A percentile compares a stretch with the other conserved stretches of the same genome.
phyloP scores from a whole-genome alignment of 768 basidiomycete genomes.

The Mycena rebaudengoi region DNA sequence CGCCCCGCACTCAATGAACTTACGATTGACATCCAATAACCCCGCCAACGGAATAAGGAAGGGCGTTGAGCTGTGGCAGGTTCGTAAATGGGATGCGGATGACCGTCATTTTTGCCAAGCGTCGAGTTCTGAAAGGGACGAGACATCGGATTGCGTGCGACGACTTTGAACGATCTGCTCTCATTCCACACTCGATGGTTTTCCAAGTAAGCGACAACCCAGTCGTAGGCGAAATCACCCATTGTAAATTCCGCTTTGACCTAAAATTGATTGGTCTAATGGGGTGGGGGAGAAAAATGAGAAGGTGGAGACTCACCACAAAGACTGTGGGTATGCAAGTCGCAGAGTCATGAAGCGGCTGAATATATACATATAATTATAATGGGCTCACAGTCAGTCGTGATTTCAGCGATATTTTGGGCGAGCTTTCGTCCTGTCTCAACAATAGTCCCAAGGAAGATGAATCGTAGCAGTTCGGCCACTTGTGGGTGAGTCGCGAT shows the following conservation, averaged over 20 bases:
- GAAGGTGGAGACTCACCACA: not conserved
- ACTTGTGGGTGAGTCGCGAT: constrained; percentile 3
- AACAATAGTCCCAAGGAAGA: constrained; percentile 11
- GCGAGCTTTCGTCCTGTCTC: constrained; percentile 2
- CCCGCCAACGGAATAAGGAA: constrained; percentile 17
- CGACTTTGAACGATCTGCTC: constrained; percentile 22
- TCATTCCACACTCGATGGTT: constrained; percentile 20
- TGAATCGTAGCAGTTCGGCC: constrained; percentile 8
- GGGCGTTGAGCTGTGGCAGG: constrained; percentile 14
- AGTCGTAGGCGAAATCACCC: constrained; percentile 18
- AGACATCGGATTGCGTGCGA: constrained; percentile 12
- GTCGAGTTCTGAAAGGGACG: not conserved
- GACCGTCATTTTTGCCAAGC: constrained; percentile 9
- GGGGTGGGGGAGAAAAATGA: not conserved
- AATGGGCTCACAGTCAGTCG: not conserved
- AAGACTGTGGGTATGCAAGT: not conserved
- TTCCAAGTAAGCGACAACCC: constrained; percentile 19
- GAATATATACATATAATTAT: too few relatives aligned
- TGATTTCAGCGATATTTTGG: not conserved
- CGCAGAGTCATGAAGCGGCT: not conserved
- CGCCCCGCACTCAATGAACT: not conserved
- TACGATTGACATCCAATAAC: constrained; percentile 25
- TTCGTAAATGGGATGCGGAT: constrained; percentile 20
- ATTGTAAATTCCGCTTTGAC: constrained; percentile 15
- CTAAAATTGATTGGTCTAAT: not conserved